A percentile compares a stretch with the other conserved stretches of the same genome.
These are phyloP conservation scores for Viridothelium virens DNA, from an alignment of 495 filamentous ascomycete genomes.

Conservation along the genomic window DNA sequence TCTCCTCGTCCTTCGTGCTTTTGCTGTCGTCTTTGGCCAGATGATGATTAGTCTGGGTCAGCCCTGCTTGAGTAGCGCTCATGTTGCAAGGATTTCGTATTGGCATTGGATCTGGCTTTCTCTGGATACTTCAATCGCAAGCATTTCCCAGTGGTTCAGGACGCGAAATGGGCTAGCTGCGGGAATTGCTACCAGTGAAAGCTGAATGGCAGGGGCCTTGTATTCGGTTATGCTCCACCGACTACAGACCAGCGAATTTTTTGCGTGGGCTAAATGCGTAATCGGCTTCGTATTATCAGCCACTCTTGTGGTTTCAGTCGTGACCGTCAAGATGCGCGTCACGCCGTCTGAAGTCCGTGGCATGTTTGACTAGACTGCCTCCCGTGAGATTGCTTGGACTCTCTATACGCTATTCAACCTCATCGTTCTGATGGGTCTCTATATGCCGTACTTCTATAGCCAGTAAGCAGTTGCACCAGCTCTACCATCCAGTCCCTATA, in stretches of 20 bases:
- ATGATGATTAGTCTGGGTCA: neutral
- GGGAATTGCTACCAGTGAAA: constrained; percentile 5
- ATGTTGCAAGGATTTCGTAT: neutral
- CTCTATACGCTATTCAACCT: constrained; percentile 19
- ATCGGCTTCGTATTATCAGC: constrained; percentile 33
- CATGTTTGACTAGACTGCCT: constrained; percentile 27
- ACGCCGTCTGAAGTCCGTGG: constrained; percentile 33
- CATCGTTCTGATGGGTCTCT: constrained; percentile 34
- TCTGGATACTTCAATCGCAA: constrained; percentile 1
- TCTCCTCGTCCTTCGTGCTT: neutral
- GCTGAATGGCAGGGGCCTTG: constrained; percentile 40
- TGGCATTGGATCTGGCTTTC: constrained; percentile 3
- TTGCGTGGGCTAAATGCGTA: constrained; percentile 55
- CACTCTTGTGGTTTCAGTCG: constrained; percentile 46
- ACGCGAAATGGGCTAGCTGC: constrained; percentile 5
- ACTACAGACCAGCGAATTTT: constrained; percentile 49
- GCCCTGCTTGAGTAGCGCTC: constrained; percentile 3
- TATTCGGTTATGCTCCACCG: constrained; percentile 60
- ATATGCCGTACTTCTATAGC: constrained; percentile 33
- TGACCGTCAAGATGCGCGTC: constrained; percentile 48
- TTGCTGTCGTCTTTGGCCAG: neutral
- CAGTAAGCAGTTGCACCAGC: constrained; percentile 36
- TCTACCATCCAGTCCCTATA: constrained; percentile 8
- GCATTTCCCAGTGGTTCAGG: constrained; percentile 12
- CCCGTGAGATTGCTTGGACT: constrained; percentile 24